Evolutionary conservation across 345 rosid genomes (phyloP), one percentile per base, ranked within the genome.

Genomic region (Cardiospermum halicacabum): DNA sequence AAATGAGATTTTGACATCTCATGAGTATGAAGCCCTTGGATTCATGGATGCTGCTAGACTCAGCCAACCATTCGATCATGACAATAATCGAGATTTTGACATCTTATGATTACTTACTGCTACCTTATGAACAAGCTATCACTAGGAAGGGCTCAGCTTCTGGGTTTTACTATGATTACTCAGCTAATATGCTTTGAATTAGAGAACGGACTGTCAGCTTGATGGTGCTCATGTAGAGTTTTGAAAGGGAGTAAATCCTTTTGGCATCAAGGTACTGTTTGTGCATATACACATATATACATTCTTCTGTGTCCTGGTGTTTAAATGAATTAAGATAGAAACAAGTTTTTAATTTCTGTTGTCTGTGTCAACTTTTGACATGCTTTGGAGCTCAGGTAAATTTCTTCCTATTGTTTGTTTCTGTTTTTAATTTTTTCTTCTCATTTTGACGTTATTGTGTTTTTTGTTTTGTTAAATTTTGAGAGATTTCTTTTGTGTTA

Each of bases 341-440:
- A 7, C 24, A 31, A 34, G 22, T 47, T 62, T 50, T 49, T 27
- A 22, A 6, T 11, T 16, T n/a, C n/a, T n/a, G n/a, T 37, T 28
- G 11, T 31, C 19, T n/a, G n/a, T 39, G 11, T 7, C 11, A 27
- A 2, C 21, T 11, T 6, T 53, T 40, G 22, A 21, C 47, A 26
- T 66, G 82, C 92, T 72, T 88, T 92, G 22, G 87, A 84, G 76
- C 92, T 94, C 79, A 79, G 99, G 99, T 94, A 51, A 48, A 8
- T 22, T 27, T 8, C 12, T n/a, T n/a, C n/a, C n/a, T n/a, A n/a
- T n/a, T n/a, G n/a, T n/a, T n/a, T n/a, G n/a, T n/a, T n/a, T n/a
- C n/a, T n/a, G n/a, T n/a, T n/a, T n/a, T n/a, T n/a, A n/a, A n/a
- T n/a, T n/a, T n/a, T n/a, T n/a, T n/a, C n/a, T n/a, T n/a, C n/a